Conservation (phyloP, 2,329 filamentous ascomycete genomes). For the Cercospora sp. region DNA sequence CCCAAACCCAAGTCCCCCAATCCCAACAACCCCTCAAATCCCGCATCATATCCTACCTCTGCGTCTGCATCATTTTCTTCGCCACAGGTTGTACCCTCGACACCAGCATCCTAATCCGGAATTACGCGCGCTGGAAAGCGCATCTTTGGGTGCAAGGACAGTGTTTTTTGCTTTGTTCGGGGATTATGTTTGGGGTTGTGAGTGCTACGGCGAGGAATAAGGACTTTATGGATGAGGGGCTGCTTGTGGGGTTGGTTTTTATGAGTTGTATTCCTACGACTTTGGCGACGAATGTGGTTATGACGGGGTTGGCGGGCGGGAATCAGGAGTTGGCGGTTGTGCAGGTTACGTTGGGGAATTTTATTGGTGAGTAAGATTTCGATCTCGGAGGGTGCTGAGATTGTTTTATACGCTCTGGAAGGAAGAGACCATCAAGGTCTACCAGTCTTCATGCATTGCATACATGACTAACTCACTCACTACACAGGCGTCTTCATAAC, state of each 20-base stretch:
- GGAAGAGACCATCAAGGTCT: neutral
- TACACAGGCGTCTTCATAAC: constrained; percentile 58
- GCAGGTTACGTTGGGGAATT: constrained; percentile 69
- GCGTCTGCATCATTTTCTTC: constrained; percentile 69
- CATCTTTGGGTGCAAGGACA: constrained; percentile 68
- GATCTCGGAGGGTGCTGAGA: no score
- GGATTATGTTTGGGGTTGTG: constrained; percentile 59
- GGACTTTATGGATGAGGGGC: constrained; percentile 64
- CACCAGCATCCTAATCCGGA: constrained; percentile 60
- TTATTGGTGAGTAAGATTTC: constrained; percentile 51
- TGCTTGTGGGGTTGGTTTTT: constrained; percentile 68
- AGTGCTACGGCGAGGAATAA: no score
- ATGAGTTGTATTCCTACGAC: constrained; percentile 70
- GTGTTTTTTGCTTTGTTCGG: constrained; percentile 66
- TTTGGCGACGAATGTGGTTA: constrained; percentile 71
- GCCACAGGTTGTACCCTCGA: constrained; percentile 70
- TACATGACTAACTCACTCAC: neutral
- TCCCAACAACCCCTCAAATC: constrained; percentile 54
- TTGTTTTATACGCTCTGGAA: neutral
- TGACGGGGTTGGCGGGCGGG: constrained; percentile 69
- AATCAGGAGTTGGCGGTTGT: constrained; percentile 54
- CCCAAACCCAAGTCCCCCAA: constrained; percentile 58
- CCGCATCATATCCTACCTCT: constrained; percentile 63
- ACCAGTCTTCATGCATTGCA: neutral
- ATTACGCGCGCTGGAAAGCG: constrained; percentile 66